Evolutionary conservation across 2,329 filamentous ascomycete species (phyloP), one percentile per base, ranked within the genome.

Genomic region (Xylaria sp.): DNA sequence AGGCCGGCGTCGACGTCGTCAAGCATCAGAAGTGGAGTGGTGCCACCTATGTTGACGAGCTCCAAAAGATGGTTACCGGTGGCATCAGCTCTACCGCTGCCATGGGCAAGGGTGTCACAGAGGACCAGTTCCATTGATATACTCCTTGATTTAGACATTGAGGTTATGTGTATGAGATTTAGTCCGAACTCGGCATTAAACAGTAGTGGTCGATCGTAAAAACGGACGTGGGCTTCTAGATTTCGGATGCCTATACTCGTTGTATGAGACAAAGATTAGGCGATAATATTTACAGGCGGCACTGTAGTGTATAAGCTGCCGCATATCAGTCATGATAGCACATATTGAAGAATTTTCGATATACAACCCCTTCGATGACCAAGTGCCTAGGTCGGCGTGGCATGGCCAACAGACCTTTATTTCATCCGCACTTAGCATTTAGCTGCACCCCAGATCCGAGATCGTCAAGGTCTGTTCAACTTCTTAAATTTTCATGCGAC

Each of bases 21-120:
- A 98, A 93, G 83, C 96, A 99, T 85, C 96, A 99, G 89, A 99
- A 98, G 84, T 99, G 96, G 96, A 93, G 90, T 76, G 96, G 96
- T 59, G 96, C 96, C 25, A 94, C 92, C 74, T 98, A 98, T 80
- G 92, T 95, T 23, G 96, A 99, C 80, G 94, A 97, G 81, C 79
- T 98, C 84, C 85, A 97, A 82, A 97, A 97, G 89, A 98, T 99
- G 94, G 93, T 99, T 41, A 94, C 91, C 4, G 96, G 96, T 1
- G 96, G 96, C 73, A 90, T 98, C 66, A 94, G 91, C 81, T 94
- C 91, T 72, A 98, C 95, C 1, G 93, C 93, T 69, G 96, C 96
- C 23, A 99, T 99, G 96, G 96, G 95, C 41, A 93, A 94, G 84
- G 96, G 96, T 69, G 96, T 99, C 68, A 99, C 96, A 0, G 96